These are phyloP conservation scores for Platanus orientalis DNA, from an alignment of 164 flowering plant species.

Conservation along the genomic window DNA sequence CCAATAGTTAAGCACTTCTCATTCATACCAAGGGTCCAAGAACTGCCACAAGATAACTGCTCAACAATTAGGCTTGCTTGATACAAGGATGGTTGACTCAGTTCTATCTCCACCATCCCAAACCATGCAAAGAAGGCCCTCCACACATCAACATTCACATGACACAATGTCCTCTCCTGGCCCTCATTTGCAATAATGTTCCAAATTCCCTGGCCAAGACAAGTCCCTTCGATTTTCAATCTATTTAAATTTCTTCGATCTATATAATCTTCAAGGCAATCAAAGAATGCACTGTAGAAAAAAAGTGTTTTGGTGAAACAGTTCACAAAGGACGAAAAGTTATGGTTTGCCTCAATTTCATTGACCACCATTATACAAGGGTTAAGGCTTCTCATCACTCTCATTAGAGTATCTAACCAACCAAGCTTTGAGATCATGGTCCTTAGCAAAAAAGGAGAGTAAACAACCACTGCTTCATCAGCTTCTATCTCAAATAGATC, in stretches of 20 bases:
- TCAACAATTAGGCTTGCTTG: no score
- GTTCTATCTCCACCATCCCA: conserved; percentile 47
- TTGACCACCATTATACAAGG: conserved; percentile 50
- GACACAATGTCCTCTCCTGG: conserved; percentile 34
- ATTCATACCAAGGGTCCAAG: no score
- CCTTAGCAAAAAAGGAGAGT: conserved; percentile 10
- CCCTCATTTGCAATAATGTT: conserved; percentile 50
- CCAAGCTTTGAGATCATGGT: conserved; percentile 16
- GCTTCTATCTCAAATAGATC: conserved; percentile 24
- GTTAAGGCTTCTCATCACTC: conserved; percentile 34
- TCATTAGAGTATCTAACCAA: conserved; percentile 35
- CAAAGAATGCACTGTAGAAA: conserved; percentile 42
- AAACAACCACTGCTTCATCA: conserved; percentile 31
- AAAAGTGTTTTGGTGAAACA: conserved; percentile 53
- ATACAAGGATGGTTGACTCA: no score
- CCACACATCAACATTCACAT: conserved; percentile 46
- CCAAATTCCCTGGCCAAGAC: conserved; percentile 32
- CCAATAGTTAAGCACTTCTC: no score
- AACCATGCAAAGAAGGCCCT: no score
- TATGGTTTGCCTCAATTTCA: no score
- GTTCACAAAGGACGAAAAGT: conserved; percentile 36
- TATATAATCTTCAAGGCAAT: no score
- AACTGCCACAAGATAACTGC: no score
- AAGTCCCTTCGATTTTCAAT: conserved; percentile 22
- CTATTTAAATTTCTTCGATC: conserved; percentile 38